Conservation (phyloP, 176 grass and related monocot species). For the Avena eriantha region DNA sequence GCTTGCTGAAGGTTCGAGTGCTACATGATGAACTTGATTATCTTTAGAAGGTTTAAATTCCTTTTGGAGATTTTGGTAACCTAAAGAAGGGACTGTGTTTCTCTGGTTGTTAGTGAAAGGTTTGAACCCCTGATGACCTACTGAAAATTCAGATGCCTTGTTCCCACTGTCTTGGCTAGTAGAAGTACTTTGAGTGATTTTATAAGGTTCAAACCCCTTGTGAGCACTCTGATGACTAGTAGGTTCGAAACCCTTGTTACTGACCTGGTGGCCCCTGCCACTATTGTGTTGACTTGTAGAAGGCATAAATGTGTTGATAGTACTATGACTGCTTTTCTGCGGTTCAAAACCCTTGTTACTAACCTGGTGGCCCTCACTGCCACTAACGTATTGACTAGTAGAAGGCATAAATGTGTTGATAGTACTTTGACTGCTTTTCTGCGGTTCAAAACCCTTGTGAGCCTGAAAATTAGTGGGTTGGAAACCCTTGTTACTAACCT, state of each 20-base stretch:
- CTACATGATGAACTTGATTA: conserved; percentile 45
- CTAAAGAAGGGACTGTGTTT: conserved; percentile 37
- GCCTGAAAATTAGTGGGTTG: conserved; percentile 21
- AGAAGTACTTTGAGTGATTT: conserved; percentile 24
- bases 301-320: conserved; percentile 27
- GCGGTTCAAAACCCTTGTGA: conserved; percentile 39
- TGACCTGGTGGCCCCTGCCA: background rate
- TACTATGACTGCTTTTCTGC: conserved; percentile 22
- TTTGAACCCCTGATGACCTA: conserved; percentile 36
- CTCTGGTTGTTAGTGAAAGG: conserved; percentile 35
- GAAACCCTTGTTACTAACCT: conserved; percentile 36
- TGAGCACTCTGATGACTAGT: conserved; percentile 30
- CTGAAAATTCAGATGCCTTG: conserved; percentile 16
- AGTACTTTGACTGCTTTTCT: conserved; percentile 2
- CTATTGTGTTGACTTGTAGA: background rate
- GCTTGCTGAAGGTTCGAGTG: conserved; percentile 35
- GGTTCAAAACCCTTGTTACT: conserved; percentile 39
- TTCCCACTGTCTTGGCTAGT: conserved; percentile 29
- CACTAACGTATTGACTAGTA: conserved; percentile 19
- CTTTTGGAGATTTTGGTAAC: conserved; percentile 36
- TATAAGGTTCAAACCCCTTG: conserved; percentile 36
- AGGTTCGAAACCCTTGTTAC: conserved; percentile 36
- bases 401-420: conserved; percentile 41
- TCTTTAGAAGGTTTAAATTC: conserved; percentile 41
- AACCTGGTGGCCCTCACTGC: conserved; percentile 10